Evolutionary conservation across 768 basidiomycete species (phyloP), one percentile per base, ranked within the genome.

Genomic region (Epithele typhae): DNA sequence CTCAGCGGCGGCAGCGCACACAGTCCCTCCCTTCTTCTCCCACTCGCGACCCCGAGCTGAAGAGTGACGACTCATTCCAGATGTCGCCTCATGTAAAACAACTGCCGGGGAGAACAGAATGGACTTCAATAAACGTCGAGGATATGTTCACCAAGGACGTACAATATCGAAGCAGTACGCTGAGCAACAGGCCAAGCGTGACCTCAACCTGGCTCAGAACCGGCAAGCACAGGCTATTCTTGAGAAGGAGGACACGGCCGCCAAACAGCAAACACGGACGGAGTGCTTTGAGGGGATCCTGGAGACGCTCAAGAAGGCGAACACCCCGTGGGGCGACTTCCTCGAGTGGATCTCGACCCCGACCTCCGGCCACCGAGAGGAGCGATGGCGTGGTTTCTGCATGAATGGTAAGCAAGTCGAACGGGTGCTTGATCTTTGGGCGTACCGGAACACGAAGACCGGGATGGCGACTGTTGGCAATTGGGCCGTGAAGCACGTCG

Each of bases 371-470:
- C 41, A 54, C 18, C 56, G 62, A 2, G 15, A 35, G 1, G 32
- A 45, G 1, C 57, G 61, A 9, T 66, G 54, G 51, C 22, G 59
- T 0, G 52, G 62, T 4, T 62, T 69, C 35, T 66, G 68, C 30
- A 1, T 18, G 2, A 14, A 14, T 1, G 9, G 9, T 0, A 40
- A 21, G 2, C 18, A 21, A 1, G 47, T 56, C 4, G 12, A 25
- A 1, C 9, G 41, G 21, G 53, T 69, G 3, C 50, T 71, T 2
- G 45, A 64, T 30, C 56, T 55, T 45, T 68, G 65, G 63, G 46
- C 42, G 1, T 45, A 49, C 3, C 22, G 35, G 4, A 63, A 59
- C 34, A 61, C 52, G 25, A 12, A 39, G 1, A 51, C 44, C 0
- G 62, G 40, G 3, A 40, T 49, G 1, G 17, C 42, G 1, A 42